A percentile compares a stretch with the other conserved stretches of the same genome.
Evolutionary conservation across 805 yeast species (phyloP).

Genomic region (Wickerhamiella brachini): DNA sequence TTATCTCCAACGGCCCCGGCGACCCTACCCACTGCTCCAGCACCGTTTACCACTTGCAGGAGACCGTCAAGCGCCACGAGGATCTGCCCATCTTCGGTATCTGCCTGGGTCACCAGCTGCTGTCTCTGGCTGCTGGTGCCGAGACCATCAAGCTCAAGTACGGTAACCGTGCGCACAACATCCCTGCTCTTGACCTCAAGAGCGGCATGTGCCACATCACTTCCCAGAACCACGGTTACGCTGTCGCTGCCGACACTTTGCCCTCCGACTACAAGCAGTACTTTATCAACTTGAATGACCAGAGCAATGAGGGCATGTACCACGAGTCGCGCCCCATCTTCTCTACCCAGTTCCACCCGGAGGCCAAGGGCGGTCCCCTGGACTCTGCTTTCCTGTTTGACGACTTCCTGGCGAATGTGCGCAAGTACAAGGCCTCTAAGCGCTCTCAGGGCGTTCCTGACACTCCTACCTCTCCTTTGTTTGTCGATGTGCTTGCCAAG

Average conservation of each 20-base stretch:
- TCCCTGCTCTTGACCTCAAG: slow-evolving; percentile 81
- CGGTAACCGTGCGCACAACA: slow-evolving; percentile 98
- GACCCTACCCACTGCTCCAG: slow-evolving; percentile 84
- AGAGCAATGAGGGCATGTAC: slow-evolving; percentile 95
- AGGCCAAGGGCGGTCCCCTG: slow-evolving; percentile 97
- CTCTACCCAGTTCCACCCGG: slow-evolving; percentile 98
- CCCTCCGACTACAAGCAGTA: slow-evolving; percentile 70
- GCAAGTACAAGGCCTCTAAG: slow-evolving; percentile 36
- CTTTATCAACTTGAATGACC: slow-evolving; percentile 86
- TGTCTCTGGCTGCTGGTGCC: slow-evolving; percentile 92
- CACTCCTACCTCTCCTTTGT: slow-evolving; percentile 28
- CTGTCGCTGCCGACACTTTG: slow-evolving; percentile 74
- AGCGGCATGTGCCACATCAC: slow-evolving; percentile 96
- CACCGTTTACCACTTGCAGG: slow-evolving; percentile 61
- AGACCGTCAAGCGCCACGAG: slow-evolving; percentile 38
- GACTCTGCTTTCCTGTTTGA: slow-evolving; percentile 88
- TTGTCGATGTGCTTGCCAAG: slow-evolving; percentile 29
- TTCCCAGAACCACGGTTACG: slow-evolving; percentile 97
- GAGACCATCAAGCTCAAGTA: slow-evolving; percentile 84
- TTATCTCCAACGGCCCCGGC: slow-evolving; percentile 94
- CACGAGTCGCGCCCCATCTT: slow-evolving; percentile 79
- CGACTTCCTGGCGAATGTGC: slow-evolving; percentile 64
- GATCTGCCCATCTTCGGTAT: slow-evolving; percentile 79
- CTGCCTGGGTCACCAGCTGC: slow-evolving; percentile 92
- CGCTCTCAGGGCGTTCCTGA: slow-evolving; percentile 30